Percentiles rank a stretch among this genome's conserved stretches.
phyloP scores from a whole-genome alignment of 1,284 basidiomycete species.

The Cryptococcus sp. region DNA sequence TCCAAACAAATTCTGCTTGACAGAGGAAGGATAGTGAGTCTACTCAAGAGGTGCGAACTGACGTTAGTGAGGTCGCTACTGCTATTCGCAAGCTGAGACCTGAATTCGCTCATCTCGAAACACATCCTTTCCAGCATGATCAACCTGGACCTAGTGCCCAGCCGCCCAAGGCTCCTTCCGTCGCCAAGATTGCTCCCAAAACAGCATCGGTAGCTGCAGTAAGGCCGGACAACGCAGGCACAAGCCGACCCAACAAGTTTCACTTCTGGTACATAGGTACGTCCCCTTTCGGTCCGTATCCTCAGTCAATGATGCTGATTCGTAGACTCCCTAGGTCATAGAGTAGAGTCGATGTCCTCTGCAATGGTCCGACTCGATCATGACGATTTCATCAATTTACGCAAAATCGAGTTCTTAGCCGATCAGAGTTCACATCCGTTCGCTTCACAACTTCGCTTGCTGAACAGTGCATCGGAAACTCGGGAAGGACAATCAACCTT shows the following conservation, averaged over 20 bases:
- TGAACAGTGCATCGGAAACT: slow-evolving; percentile 14
- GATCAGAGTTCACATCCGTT: slow-evolving; percentile 32
- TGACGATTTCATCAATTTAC: slow-evolving; percentile 32
- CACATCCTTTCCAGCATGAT: slow-evolving; percentile 21
- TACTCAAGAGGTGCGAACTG: background rate
- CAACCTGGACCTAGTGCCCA: background rate
- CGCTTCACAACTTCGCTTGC: slow-evolving; percentile 26
- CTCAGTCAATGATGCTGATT: background rate
- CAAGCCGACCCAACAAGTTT: slow-evolving; percentile 17
- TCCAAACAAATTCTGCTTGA: slow-evolving; percentile 42
- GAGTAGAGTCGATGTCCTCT: slow-evolving; percentile 16
- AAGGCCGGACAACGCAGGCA: background rate
- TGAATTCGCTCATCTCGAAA: slow-evolving; percentile 26
- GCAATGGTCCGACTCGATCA: slow-evolving; percentile 37
- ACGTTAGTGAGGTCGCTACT: slow-evolving; percentile 33
- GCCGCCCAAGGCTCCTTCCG: background rate
- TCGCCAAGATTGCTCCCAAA: background rate
- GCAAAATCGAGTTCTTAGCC: slow-evolving; percentile 37
- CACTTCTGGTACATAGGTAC: slow-evolving; percentile 46
- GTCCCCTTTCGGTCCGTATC: slow-evolving; percentile 6
- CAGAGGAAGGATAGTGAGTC: slow-evolving; percentile 45
- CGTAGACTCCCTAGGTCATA: slow-evolving; percentile 23
- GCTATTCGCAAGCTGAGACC: slow-evolving; percentile 29
- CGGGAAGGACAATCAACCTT: slow-evolving; percentile 17
- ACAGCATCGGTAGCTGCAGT: no score